A percentile compares a stretch with the other conserved stretches of the same genome.
These are phyloP conservation scores for Diddensiella transvaalensis DNA, from an alignment of 805 yeast species.

Conservation along the genomic window DNA sequence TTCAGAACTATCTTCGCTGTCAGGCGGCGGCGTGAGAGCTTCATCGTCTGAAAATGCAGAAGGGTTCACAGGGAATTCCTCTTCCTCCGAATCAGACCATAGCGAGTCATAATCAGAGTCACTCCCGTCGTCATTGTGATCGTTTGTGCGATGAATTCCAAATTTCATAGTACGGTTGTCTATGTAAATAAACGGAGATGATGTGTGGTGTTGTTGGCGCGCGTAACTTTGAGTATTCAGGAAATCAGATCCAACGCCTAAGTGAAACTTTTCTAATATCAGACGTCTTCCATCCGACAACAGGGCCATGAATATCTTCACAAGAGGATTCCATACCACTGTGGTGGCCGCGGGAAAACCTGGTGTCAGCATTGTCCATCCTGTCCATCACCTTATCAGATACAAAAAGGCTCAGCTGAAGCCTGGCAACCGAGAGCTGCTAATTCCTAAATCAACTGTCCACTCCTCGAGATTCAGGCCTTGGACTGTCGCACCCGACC, in stretches of 20 bases:
- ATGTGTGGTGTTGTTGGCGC: not conserved
- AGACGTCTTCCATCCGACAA: too few species aligned
- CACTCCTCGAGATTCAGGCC: slow-evolving; percentile 79
- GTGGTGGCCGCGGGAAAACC: slow-evolving; percentile 36
- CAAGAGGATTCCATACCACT: slow-evolving; percentile 21
- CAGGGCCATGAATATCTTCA: not conserved
- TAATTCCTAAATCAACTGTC: slow-evolving; percentile 67
- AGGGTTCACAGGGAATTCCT: slow-evolving; percentile 15
- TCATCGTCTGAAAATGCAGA: not conserved
- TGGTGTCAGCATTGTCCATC: slow-evolving; percentile 73
- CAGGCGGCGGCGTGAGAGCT: not conserved
- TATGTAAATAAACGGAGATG: too few species aligned
- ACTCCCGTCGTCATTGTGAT: not conserved
- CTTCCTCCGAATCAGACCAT: slow-evolving; percentile 15
- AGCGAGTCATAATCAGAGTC: slow-evolving; percentile 1
- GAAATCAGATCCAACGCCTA: not conserved
- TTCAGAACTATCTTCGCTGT: slow-evolving; percentile 4
- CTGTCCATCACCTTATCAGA: slow-evolving; percentile 86
- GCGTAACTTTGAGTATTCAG: not conserved
- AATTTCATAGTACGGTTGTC: not conserved
- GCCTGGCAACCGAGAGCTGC: slow-evolving; percentile 67
- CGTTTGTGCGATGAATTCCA: not conserved
- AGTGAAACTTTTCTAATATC: not conserved
- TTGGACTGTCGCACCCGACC: slow-evolving; percentile 66
- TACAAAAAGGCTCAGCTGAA: slow-evolving; percentile 71